These are phyloP conservation scores for Phialophora tarda DNA, from an alignment of 2,329 filamentous ascomycete species.

Conservation along the genomic window DNA sequence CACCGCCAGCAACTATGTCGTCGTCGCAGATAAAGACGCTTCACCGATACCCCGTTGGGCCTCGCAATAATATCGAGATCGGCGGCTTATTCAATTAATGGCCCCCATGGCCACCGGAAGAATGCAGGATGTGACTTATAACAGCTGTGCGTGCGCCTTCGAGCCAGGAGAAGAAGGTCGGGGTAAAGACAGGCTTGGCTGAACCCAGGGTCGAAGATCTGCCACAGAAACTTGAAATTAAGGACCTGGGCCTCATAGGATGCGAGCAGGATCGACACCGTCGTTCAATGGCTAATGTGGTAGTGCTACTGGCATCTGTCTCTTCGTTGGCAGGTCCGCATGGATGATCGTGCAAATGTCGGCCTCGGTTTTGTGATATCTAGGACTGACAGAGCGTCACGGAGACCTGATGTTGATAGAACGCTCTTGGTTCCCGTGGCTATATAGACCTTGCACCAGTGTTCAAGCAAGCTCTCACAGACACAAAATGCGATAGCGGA, in stretches of 20 bases:
- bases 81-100: background rate
- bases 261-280: background rate
- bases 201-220: background rate
- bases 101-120: too few relatives aligned
- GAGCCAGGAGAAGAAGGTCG: background rate
- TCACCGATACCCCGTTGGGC: accelerated
- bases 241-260: background rate
- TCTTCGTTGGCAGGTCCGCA: too few relatives aligned
- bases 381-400: background rate
- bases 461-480: background rate
- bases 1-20: too few relatives aligned
- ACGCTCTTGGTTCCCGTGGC: background rate
- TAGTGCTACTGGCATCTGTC: background rate
- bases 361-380: background rate
- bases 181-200: background rate
- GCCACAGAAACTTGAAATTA: background rate
- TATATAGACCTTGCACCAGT: background rate
- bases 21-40: too few relatives aligned
- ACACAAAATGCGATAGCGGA: background rate
- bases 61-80: too few relatives aligned
- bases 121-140: background rate
- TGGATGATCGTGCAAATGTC: background rate
- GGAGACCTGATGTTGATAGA: background rate
- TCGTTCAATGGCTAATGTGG: background rate
- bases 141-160: background rate